phyloP scores from a whole-genome alignment of 1,284 basidiomycete species.

The Puccinia coronata region DNA sequence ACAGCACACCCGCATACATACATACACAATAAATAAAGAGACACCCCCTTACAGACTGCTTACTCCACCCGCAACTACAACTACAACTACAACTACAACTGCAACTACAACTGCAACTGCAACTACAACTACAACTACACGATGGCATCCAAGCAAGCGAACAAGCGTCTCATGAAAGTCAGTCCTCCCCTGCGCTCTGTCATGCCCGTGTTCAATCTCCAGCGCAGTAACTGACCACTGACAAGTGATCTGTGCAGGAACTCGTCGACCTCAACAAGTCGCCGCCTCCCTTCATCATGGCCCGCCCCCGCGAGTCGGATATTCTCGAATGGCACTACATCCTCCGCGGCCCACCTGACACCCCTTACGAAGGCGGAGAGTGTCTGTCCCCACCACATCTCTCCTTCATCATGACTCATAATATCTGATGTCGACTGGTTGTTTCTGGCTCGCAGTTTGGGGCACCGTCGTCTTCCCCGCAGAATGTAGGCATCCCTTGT shows the following conservation, averaged over 20 bases:
- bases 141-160: constrained; percentile 79
- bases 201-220: constrained; percentile 51
- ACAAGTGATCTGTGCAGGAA: constrained; percentile 64
- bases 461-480: constrained; percentile 23
- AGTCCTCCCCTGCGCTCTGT: constrained; percentile 44
- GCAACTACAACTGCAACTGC: background rate
- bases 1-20: no score
- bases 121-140: background rate
- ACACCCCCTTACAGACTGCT: no score
- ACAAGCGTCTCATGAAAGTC: constrained; percentile 68
- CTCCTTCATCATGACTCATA: constrained; percentile 92
- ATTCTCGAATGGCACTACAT: constrained; percentile 59
- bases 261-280: constrained; percentile 79
- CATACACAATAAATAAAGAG: no score
- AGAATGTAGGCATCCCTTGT: constrained; percentile 65
- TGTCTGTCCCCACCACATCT: constrained; percentile 63
- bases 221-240: constrained; percentile 24
- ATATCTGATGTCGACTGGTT: constrained; percentile 67
- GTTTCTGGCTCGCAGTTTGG: constrained; percentile 2
- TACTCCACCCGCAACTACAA: no score
- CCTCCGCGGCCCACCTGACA: constrained; percentile 58
- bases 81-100: background rate
- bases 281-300: constrained; percentile 57
- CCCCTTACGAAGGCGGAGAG: constrained; percentile 58
- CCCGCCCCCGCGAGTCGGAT: constrained; percentile 57